A percentile compares a stretch with the other conserved stretches of the same genome.
These are phyloP conservation scores for Mucor lusitanicus DNA, from an alignment of 371 early-diverging fungal species.

Conservation along the genomic window DNA sequence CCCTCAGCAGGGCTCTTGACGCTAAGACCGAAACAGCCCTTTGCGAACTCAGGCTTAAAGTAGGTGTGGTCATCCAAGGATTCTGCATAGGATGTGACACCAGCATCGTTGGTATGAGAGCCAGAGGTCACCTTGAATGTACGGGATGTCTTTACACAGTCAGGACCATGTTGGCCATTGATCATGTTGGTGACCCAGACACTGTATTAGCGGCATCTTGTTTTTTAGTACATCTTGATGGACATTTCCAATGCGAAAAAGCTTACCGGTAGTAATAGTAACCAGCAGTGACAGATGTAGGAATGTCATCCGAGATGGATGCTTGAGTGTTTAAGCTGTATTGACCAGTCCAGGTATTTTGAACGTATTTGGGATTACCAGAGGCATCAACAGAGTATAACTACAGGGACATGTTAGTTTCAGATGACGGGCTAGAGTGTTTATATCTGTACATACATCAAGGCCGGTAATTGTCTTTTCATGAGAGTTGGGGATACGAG, in stretches of 20 bases:
- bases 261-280: constrained; percentile 32
- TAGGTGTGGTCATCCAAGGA: constrained; percentile 16
- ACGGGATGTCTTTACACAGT: constrained; percentile 43
- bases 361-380: constrained; percentile 24
- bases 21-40: constrained; percentile 35
- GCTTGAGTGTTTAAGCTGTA: constrained; percentile 29
- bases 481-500: constrained; percentile 23
- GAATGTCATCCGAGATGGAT: constrained; percentile 31
- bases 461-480: constrained; percentile 34
- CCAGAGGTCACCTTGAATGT: constrained; percentile 55
- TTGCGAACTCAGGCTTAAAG: constrained; percentile 21
- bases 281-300: constrained; percentile 26
- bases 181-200: constrained; percentile 41
- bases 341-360: constrained; percentile 28
- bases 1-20: constrained; percentile 23
- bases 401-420: constrained; percentile 13
- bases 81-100: constrained; percentile 41
- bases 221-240: background rate
- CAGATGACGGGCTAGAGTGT: background rate
- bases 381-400: constrained; percentile 32
- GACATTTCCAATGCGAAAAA: too few relatives aligned
- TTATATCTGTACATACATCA: constrained; percentile 20
- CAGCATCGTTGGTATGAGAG: constrained; percentile 50
- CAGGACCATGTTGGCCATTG: constrained; percentile 33
- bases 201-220: constrained; percentile 10